phyloP scores from a whole-genome alignment of 1,284 basidiomycete genomes.

The Boletus sp. region DNA sequence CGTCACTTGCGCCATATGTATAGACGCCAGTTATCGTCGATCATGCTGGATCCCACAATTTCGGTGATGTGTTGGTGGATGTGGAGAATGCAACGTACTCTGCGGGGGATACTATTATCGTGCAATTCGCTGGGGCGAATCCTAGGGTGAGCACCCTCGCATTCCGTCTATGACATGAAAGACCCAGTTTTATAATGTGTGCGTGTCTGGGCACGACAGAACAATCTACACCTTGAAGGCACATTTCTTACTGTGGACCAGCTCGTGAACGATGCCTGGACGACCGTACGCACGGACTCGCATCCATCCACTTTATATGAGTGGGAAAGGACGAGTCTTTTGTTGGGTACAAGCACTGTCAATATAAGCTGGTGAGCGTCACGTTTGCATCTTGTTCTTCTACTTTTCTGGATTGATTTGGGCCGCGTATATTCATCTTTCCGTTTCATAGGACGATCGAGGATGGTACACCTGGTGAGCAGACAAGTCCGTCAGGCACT shows the following conservation, averaged over 20 bases:
- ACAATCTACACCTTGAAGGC: constrained; percentile 75
- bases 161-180: constrained; percentile 1
- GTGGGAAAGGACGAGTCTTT: constrained; percentile 64
- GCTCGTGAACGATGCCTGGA: constrained; percentile 56
- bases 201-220: constrained; percentile 46
- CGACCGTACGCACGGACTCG: constrained; percentile 68
- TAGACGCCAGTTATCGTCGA: constrained; percentile 70
- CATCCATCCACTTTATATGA: constrained; percentile 78
- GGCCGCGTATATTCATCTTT: neutral
- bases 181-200: neutral
- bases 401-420: too few relatives aligned
- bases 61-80: constrained; percentile 70
- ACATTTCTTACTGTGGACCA: constrained; percentile 69
- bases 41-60: constrained; percentile 56
- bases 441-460: constrained; percentile 61
- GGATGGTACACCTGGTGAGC: constrained; percentile 47
- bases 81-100: constrained; percentile 56
- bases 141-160: constrained; percentile 58
- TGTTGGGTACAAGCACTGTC: constrained; percentile 65
- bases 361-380: constrained; percentile 61
- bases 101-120: constrained; percentile 61
- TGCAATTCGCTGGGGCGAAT: constrained; percentile 76
- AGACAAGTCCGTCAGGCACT: neutral
- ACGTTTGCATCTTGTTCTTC: neutral
- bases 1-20: neutral